These are phyloP conservation scores for Venturia asperata DNA, from an alignment of 2,329 filamentous ascomycete genomes.

Conservation along the genomic window DNA sequence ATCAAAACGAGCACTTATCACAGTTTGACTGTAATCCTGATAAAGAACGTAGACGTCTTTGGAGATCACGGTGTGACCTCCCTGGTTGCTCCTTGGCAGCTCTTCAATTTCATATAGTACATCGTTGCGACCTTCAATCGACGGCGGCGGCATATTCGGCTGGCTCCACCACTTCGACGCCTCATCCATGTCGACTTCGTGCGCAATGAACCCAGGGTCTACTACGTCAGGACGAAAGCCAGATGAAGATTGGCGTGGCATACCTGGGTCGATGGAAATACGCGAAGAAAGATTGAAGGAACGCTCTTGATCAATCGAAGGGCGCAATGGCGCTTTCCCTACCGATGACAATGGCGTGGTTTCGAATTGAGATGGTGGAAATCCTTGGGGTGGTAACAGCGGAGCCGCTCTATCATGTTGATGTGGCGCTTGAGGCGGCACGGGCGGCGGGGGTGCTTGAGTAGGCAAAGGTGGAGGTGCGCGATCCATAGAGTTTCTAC, in stretches of 20 bases:
- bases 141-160: conserved; percentile 69
- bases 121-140: conserved; percentile 75
- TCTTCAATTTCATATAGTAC: conserved; percentile 78
- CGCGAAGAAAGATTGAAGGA: conserved; percentile 35
- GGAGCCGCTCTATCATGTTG: conserved; percentile 28
- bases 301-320: conserved; percentile 24
- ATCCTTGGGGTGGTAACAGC: conserved; percentile 30
- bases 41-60: conserved; percentile 85
- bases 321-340: conserved; percentile 22
- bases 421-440: conserved; percentile 22
- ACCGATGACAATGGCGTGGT: conserved; percentile 24
- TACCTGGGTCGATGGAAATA: conserved; percentile 52
- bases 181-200: conserved; percentile 71
- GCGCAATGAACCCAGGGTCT: conserved; percentile 65
- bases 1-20: conserved; percentile 76
- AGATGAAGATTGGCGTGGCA: conserved; percentile 53
- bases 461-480: conserved; percentile 24
- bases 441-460: conserved; percentile 13
- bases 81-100: conserved; percentile 59
- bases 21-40: conserved; percentile 92
- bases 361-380: conserved; percentile 24
- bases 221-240: conserved; percentile 32
- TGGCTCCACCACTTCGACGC: conserved; percentile 83
- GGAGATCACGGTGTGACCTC: conserved; percentile 63
- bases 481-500: conserved; percentile 13